These are phyloP conservation scores for Botrytis fragariae DNA, from an alignment of 2,329 filamentous ascomycete species.

Conservation along the genomic window DNA sequence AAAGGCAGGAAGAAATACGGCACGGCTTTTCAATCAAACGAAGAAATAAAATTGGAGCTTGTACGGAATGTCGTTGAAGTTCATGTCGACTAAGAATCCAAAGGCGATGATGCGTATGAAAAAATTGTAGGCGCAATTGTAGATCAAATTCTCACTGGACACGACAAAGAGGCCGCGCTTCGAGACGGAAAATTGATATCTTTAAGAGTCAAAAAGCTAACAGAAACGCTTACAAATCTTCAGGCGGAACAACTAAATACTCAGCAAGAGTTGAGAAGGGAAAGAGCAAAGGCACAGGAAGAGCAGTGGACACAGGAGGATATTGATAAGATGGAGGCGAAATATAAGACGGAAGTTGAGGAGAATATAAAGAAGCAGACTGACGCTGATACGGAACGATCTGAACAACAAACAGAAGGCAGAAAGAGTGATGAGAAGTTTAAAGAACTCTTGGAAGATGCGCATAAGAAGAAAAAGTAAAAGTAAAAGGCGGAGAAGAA, in stretches of 20 bases:
- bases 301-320: neutral
- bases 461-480: neutral
- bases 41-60: no score
- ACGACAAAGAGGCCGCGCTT: neutral
- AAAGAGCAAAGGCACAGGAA: neutral
- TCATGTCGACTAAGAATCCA: neutral
- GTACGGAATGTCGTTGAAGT: neutral
- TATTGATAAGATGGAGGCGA: neutral
- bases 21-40: neutral
- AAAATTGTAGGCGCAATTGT: neutral
- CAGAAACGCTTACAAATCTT: neutral
- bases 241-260: neutral
- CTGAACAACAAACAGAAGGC: neutral
- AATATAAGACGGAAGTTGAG: neutral
- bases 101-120: neutral
- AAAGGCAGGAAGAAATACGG: neutral
- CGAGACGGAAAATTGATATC: neutral
- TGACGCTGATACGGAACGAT: neutral
- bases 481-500: neutral
- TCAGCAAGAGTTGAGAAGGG: neutral
- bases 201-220: neutral
- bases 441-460: neutral
- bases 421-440: neutral
- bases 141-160: neutral
- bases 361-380: neutral